A percentile compares a stretch with the other conserved stretches of the same genome.
Evolutionary conservation across 257 asterid species (phyloP).

Genomic region (Primulina tabacum): DNA sequence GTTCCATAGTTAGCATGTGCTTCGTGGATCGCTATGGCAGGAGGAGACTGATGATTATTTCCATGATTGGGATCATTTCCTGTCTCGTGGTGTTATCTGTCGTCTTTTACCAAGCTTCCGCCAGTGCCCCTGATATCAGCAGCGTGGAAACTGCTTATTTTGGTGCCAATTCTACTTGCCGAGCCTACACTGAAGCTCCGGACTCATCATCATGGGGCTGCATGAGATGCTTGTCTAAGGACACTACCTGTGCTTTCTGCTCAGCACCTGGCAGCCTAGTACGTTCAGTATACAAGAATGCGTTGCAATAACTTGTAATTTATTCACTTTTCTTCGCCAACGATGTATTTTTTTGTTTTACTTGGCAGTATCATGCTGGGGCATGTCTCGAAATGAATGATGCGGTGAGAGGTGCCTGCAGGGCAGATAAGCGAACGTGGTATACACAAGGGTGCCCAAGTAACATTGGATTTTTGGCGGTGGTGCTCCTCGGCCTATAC

Average conservation of each 20-base stretch:
- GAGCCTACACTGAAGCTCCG: constrained; percentile 6
- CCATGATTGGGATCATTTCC: constrained; percentile 34
- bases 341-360: not conserved
- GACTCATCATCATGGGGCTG: constrained; percentile 23
- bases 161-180: constrained; percentile 17
- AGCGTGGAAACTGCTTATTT: constrained; percentile 12
- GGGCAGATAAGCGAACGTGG: constrained; percentile 40
- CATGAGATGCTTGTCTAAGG: constrained; percentile 24
- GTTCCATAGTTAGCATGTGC: constrained; percentile 36
- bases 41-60: constrained; percentile 38
- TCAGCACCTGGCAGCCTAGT: constrained; percentile 16
- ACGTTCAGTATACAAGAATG: not conserved
- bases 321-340: not conserved
- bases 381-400: not conserved
- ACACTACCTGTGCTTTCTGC: constrained; percentile 22
- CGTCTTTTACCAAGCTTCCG: constrained; percentile 25
- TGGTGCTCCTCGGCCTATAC: constrained; percentile 46
- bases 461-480: constrained; percentile 52
- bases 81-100: constrained; percentile 29
- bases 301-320: not conserved
- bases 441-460: constrained; percentile 67
- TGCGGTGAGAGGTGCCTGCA: constrained; percentile 29
- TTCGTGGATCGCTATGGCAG: constrained; percentile 41
- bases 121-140: constrained; percentile 16
- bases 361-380: not conserved